These are phyloP conservation scores for Cyberlindnera petersonii DNA, from an alignment of 805 yeast species.

Conservation along the genomic window DNA sequence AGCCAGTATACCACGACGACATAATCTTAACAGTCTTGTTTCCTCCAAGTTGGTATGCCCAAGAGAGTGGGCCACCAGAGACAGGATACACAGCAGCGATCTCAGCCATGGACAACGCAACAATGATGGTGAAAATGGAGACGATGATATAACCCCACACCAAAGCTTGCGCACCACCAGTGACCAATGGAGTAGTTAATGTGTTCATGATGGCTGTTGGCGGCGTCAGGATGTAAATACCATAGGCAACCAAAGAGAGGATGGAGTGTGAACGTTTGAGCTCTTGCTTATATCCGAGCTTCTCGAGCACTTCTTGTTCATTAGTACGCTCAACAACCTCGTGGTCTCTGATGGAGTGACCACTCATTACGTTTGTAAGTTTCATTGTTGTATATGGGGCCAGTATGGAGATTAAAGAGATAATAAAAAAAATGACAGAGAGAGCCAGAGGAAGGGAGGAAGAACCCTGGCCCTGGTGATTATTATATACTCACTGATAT, in stretches of 20 bases:
- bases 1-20: constrained; percentile 32
- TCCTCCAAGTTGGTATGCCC: constrained; percentile 33
- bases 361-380: constrained; percentile 1
- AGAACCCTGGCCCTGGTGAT: neutral
- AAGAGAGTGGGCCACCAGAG: constrained; percentile 33
- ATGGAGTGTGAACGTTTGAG: constrained; percentile 25
- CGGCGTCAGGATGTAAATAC: constrained; percentile 26
- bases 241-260: constrained; percentile 24
- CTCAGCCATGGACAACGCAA: constrained; percentile 29
- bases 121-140: constrained; percentile 24
- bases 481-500: too few species aligned
- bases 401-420: neutral
- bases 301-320: constrained; percentile 19
- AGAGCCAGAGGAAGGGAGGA: too few species aligned
- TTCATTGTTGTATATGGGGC: constrained; percentile 1
- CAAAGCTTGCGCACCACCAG: constrained; percentile 28
- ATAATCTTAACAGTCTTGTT: constrained; percentile 24
- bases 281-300: constrained; percentile 28
- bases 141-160: constrained; percentile 29
- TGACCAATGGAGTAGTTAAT: constrained; percentile 21
- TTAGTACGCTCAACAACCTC: constrained; percentile 7
- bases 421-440: too few species aligned
- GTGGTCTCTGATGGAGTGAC: constrained; percentile 10
- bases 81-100: constrained; percentile 33
- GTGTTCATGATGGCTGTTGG: constrained; percentile 28